These are phyloP conservation scores for Leccinum ochraceum DNA, from an alignment of 768 basidiomycete species.

Conservation along the genomic window DNA sequence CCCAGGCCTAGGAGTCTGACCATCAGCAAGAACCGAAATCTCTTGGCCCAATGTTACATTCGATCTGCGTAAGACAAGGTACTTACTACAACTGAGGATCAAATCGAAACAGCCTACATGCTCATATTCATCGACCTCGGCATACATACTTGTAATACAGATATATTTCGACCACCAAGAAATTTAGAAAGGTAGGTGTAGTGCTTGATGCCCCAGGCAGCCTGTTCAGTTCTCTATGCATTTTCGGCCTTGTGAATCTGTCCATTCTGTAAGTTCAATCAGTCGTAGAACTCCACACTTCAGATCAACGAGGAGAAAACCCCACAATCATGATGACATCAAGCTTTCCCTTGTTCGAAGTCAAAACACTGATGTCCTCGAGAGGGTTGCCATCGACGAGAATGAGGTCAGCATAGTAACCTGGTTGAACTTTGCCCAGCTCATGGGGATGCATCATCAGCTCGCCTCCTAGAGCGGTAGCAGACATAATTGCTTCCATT, in stretches of 20 bases:
- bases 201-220: too few species aligned
- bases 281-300: background rate
- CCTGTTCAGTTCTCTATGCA: background rate
- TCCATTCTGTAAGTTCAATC: constrained; percentile 21
- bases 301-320: constrained; percentile 3
- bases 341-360: constrained; percentile 32
- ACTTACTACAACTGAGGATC: background rate
- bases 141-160: too few species aligned
- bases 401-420: constrained; percentile 39
- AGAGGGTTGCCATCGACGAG: constrained; percentile 39
- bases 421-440: constrained; percentile 38
- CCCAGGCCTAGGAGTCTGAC: too few species aligned
- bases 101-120: background rate
- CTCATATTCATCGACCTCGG: too few species aligned
- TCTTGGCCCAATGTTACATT: background rate
- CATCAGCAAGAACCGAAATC: background rate
- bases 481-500: constrained; percentile 39
- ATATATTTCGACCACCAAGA: background rate
- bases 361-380: constrained; percentile 36
- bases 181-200: background rate
- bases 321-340: constrained; percentile 38
- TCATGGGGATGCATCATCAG: constrained; percentile 38
- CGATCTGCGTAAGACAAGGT: background rate
- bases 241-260: constrained; percentile 24
- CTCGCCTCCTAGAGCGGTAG: constrained; percentile 38